Conservation (phyloP, 805 yeast species). For the Kazachstania martiniae region DNA sequence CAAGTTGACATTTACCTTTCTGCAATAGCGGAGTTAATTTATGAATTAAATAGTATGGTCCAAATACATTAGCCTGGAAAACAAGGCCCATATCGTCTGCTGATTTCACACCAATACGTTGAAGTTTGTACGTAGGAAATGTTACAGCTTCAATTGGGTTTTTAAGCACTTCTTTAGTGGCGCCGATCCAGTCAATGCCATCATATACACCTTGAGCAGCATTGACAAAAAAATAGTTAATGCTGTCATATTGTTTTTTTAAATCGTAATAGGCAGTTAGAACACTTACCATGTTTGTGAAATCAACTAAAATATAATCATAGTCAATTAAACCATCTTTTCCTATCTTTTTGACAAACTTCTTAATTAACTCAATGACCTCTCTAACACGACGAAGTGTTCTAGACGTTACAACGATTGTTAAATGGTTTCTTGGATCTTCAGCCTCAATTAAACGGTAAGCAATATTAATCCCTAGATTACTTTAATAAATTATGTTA, state of each 20-base stretch:
- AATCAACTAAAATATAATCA: slow-evolving; percentile 85
- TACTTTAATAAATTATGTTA: slow-evolving; percentile 29
- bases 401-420: slow-evolving; percentile 81
- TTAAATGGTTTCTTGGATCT: slow-evolving; percentile 45
- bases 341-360: slow-evolving; percentile 30
- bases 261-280: slow-evolving; percentile 65
- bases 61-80: slow-evolving; percentile 94
- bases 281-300: slow-evolving; percentile 79
- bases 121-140: slow-evolving; percentile 75
- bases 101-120: slow-evolving; percentile 65
- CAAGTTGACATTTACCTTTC: slow-evolving; percentile 48
- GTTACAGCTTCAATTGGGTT: slow-evolving; percentile 80
- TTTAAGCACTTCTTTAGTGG: slow-evolving; percentile 51
- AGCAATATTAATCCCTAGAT: slow-evolving; percentile 80
- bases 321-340: slow-evolving; percentile 59
- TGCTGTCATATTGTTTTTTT: slow-evolving; percentile 45
- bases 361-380: slow-evolving; percentile 49
- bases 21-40: slow-evolving; percentile 46
- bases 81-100: slow-evolving; percentile 75
- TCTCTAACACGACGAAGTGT: slow-evolving; percentile 77
- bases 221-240: slow-evolving; percentile 75
- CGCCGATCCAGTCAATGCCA: slow-evolving; percentile 81
- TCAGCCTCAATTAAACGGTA: slow-evolving; percentile 58
- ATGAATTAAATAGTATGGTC: slow-evolving; percentile 79
- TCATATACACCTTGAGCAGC: slow-evolving; percentile 83